Conservation (phyloP, 1,284 basidiomycete species). For the Fistulinella cinereoalba region DNA sequence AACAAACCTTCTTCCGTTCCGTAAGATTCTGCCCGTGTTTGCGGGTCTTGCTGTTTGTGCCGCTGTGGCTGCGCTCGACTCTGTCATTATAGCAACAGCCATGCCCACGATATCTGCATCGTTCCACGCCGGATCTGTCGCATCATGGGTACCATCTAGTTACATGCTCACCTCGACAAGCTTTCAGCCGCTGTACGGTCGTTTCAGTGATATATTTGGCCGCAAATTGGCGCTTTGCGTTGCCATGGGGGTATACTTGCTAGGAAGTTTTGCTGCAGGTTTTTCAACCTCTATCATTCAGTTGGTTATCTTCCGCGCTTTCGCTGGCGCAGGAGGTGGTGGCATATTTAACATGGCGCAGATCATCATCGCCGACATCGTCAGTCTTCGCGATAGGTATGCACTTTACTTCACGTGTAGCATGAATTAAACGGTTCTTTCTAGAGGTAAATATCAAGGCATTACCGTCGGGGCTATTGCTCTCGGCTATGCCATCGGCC, state of each 20-base stretch:
- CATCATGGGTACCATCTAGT: constrained; percentile 68
- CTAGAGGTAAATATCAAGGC: constrained; percentile 63
- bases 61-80: constrained; percentile 56
- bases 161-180: constrained; percentile 66
- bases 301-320: constrained; percentile 69
- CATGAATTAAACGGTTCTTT: neutral
- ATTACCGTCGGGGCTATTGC: constrained; percentile 56
- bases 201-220: constrained; percentile 76
- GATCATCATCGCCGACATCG: constrained; percentile 64
- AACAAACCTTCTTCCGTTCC: constrained; percentile 71
- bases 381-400: constrained; percentile 57
- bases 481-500: constrained; percentile 47
- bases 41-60: constrained; percentile 58
- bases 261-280: constrained; percentile 58
- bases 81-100: constrained; percentile 67
- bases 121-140: constrained; percentile 65
- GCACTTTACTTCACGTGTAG: constrained; percentile 8
- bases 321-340: constrained; percentile 68
- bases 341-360: constrained; percentile 65
- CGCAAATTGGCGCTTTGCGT: constrained; percentile 62
- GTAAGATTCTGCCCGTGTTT: constrained; percentile 63
- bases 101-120: constrained; percentile 65
- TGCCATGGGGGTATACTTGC: constrained; percentile 59
- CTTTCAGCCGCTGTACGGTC: constrained; percentile 64
- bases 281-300: constrained; percentile 64